Conservation (phyloP, 2,329 filamentous ascomycete genomes). For the Penicillium palitans region DNA sequence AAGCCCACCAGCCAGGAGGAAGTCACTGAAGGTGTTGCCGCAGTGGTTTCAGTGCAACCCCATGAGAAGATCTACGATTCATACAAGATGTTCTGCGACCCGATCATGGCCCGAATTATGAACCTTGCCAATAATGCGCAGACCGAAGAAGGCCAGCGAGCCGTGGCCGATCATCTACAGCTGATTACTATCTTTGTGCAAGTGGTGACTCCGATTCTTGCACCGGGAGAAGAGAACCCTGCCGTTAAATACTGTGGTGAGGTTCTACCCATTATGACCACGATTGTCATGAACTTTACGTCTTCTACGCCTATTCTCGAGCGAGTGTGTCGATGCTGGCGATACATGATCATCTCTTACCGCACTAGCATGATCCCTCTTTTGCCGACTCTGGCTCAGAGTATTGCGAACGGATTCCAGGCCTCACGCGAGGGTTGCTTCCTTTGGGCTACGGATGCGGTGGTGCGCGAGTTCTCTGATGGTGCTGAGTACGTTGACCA, state of each 20-base stretch:
- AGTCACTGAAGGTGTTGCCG: constrained; percentile 91
- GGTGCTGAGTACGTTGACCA: constrained; percentile 81
- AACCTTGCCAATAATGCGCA: constrained; percentile 80
- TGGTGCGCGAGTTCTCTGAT: constrained; percentile 92
- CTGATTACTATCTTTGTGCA: constrained; percentile 90
- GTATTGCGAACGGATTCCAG: constrained; percentile 81
- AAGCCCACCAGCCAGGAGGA: constrained; percentile 89
- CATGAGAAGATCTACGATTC: constrained; percentile 76
- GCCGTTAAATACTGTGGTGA: constrained; percentile 96
- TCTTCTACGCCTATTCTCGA: constrained; percentile 86
- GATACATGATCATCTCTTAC: constrained; percentile 95
- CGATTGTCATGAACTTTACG: constrained; percentile 84
- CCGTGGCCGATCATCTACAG: constrained; percentile 90
- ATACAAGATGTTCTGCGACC: constrained; percentile 90
- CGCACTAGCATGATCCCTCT: constrained; percentile 84
- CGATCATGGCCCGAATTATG: constrained; percentile 82
- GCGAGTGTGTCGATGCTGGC: constrained; percentile 90
- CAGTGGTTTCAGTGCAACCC: constrained; percentile 84
- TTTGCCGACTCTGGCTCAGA: constrained; percentile 81
- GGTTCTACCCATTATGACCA: constrained; percentile 82
- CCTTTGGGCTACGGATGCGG: constrained; percentile 95
- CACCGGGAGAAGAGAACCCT: constrained; percentile 73
- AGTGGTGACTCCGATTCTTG: constrained; percentile 71
- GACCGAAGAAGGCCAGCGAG: constrained; percentile 78
- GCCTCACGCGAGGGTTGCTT: constrained; percentile 91